Evolutionary conservation across 2,329 filamentous ascomycete species (phyloP), one percentile per base, ranked within the genome.

Genomic region (Colletotrichum agaves): DNA sequence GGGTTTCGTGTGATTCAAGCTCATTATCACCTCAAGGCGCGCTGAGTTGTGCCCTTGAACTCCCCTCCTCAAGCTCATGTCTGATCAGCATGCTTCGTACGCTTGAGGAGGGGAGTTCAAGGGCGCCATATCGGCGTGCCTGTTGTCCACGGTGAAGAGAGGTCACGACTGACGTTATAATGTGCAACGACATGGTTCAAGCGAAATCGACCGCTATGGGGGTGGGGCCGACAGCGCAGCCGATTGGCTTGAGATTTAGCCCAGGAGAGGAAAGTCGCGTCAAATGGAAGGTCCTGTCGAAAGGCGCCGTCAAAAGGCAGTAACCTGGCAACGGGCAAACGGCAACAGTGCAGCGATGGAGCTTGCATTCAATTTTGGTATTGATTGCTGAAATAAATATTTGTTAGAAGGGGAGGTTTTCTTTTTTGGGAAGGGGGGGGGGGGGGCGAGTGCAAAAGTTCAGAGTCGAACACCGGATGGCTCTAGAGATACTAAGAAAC

Each of bases 61-160:
- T 50, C 47, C 47, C 27, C 47, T 50, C 23, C 47, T 50, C 47
- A 50, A 31, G 47, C 47, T 50, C 47, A 50, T 50, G 47, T n/a
- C 27, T n/a, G 47, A 50, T 35, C 27, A 10, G 47, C 47, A 50
- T 50, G 27, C 47, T 33, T 31, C 11, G 47, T 33, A 52, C 23
- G 47, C 47, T 17, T 52, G 47, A 52, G 47, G 27, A 52, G 47
- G 47, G 47, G 27, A 52, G 47, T 52, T 52, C 33, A 52, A 52
- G 47, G 47, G 35, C 12, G 35, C 13, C 1, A 4, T 3, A 4
- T 37, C 35, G 35, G 33, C 33, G 2, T 27, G 47, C 10, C 47
- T 33, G 2, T 35, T 6, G 27, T 17, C 17, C 7, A 33, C 8
- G 19, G 19, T 17, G 6, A 5, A 5, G 27, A 11, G 50, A 53